Conservation (phyloP, 768 basidiomycete species). For the Mycena galopus region DNA sequence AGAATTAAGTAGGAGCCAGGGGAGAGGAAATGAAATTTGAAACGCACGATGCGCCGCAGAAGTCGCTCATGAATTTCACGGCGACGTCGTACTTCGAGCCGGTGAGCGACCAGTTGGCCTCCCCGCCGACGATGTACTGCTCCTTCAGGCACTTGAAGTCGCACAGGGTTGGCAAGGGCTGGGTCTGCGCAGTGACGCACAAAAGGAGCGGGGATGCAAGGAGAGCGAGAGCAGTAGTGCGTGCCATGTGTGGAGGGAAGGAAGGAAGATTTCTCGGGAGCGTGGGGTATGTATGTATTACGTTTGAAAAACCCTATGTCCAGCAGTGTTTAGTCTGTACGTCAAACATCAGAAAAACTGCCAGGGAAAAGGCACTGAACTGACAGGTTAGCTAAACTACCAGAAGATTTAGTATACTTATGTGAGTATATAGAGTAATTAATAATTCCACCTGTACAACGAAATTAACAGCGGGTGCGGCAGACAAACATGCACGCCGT, state of each 20-base stretch:
- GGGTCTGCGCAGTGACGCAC: neutral
- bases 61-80: conserved; percentile 6
- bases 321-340: too few species aligned
- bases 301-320: too few species aligned
- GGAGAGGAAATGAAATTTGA: neutral
- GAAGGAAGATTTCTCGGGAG: neutral
- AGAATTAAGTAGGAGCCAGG: neutral
- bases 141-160: neutral
- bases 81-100: conserved; percentile 7
- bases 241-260: neutral
- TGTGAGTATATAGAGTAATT: too few species aligned
- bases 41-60: conserved; percentile 17
- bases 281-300: too few species aligned
- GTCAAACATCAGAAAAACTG: too few species aligned
- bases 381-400: too few species aligned
- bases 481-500: too few species aligned
- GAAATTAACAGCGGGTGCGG: too few species aligned
- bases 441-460: too few species aligned
- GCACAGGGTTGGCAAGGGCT: neutral
- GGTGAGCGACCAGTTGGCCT: neutral
- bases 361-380: too few species aligned
- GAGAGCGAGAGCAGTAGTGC: conserved; percentile 2
- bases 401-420: too few species aligned
- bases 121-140: neutral
- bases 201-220: conserved; percentile 1